Evolutionary conservation across 345 rosid genomes (phyloP).

Genomic region (Leavenworthia alabamica): DNA sequence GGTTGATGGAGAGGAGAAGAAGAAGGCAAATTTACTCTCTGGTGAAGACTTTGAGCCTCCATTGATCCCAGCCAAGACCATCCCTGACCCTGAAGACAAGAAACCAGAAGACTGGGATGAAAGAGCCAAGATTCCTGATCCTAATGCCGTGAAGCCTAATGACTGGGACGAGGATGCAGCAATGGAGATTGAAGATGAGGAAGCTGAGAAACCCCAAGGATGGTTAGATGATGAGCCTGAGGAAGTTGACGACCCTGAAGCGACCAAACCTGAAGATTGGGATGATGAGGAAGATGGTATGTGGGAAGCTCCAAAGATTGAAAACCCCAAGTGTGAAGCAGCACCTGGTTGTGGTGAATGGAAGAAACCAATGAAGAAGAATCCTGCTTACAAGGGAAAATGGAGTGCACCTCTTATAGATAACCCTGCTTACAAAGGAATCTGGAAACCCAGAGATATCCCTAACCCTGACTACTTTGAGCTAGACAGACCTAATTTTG

Average conservation of each 20-base stretch:
- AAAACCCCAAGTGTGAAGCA: constrained; percentile 58
- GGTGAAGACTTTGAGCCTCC: constrained; percentile 74
- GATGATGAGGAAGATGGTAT: constrained; percentile 89
- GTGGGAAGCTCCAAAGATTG: constrained; percentile 76
- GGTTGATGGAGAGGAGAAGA: constrained; percentile 71
- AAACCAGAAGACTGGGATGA: constrained; percentile 88
- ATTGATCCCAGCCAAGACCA: constrained; percentile 62
- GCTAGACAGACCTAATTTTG: constrained; percentile 60
- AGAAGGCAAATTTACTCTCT: constrained; percentile 55
- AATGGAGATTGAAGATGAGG: constrained; percentile 67
- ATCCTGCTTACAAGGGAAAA: constrained; percentile 78
- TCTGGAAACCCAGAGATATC: constrained; percentile 74
- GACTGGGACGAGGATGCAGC: constrained; percentile 92
- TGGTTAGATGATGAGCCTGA: constrained; percentile 86
- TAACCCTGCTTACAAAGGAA: constrained; percentile 73
- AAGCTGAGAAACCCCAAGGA: constrained; percentile 69
- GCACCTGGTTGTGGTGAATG: constrained; percentile 82
- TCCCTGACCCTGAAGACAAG: constrained; percentile 77
- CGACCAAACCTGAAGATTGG: constrained; percentile 80
- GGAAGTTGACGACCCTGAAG: constrained; percentile 77
- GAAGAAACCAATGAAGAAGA: constrained; percentile 65
- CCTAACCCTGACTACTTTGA: constrained; percentile 70
- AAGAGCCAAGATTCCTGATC: constrained; percentile 66
- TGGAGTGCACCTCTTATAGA: constrained; percentile 70
- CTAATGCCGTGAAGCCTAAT: constrained; percentile 63